Evolutionary conservation across 768 basidiomycete species (phyloP).

Genomic region (Boletales sp.): DNA sequence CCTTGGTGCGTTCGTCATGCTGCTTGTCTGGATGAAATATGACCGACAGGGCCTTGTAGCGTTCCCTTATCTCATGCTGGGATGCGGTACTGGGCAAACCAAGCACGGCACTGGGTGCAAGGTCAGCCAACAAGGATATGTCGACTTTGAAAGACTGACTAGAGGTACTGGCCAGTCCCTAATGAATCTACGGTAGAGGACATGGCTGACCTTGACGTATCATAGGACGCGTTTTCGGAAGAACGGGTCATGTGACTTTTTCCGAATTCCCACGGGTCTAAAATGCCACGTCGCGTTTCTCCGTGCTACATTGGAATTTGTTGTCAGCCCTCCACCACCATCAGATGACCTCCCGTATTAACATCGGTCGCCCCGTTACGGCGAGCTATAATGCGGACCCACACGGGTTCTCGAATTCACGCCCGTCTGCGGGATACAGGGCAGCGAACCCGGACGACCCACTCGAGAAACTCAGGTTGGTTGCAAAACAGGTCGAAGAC

Average conservation of each 20-base stretch:
- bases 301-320: too few relatives aligned
- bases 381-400: slow-evolving; percentile 66
- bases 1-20: slow-evolving; percentile 50
- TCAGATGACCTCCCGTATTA: slow-evolving; percentile 78
- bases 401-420: slow-evolving; percentile 74
- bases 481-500: slow-evolving; percentile 83
- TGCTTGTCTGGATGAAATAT: slow-evolving; percentile 87
- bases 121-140: slow-evolving; percentile 1
- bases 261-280: slow-evolving; percentile 20
- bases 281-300: slow-evolving; percentile 27
- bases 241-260: slow-evolving; percentile 20
- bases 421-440: slow-evolving; percentile 67
- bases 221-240: not conserved
- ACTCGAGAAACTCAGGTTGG: slow-evolving; percentile 67
- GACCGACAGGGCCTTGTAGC: slow-evolving; percentile 68
- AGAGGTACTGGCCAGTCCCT: slow-evolving; percentile 24
- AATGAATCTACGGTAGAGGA: too few relatives aligned
- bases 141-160: slow-evolving; percentile 28
- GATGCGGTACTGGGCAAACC: slow-evolving; percentile 66
- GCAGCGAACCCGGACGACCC: slow-evolving; percentile 82
- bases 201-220: slow-evolving; percentile 7
- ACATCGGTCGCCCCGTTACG: slow-evolving; percentile 68
- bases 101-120: slow-evolving; percentile 49
- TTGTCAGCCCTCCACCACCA: not conserved
- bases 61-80: slow-evolving; percentile 67